Evolutionary conservation across 371 early-diverging fungal species (phyloP).

Genomic region (Mortierella sp.): DNA sequence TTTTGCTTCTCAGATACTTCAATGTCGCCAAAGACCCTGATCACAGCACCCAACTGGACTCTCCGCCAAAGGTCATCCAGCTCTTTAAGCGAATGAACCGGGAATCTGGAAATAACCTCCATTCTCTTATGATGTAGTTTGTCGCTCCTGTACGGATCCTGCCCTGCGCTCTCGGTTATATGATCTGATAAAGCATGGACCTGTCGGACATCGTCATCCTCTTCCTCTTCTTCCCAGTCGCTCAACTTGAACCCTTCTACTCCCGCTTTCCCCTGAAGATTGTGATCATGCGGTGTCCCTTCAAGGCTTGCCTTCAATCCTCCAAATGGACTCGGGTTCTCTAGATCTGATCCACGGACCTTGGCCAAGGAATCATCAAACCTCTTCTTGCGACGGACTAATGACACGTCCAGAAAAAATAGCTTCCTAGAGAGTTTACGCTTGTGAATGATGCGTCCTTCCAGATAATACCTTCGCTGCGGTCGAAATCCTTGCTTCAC

Average conservation of each 20-base stretch:
- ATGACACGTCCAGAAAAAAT: slow-evolving; percentile 65
- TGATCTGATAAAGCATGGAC: no score
- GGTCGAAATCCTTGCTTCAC: slow-evolving; percentile 31
- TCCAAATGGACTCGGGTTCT: no score
- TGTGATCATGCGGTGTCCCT: no score
- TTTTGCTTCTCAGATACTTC: slow-evolving; percentile 36
- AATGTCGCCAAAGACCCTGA: slow-evolving; percentile 39
- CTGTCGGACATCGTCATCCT: no score
- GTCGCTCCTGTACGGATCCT: neutral
- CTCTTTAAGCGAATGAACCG: slow-evolving; percentile 26
- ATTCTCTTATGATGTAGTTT: neutral
- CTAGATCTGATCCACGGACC: no score
- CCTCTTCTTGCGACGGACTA: slow-evolving; percentile 49
- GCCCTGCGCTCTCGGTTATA: no score
- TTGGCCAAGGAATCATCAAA: no score
- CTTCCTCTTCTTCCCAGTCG: slow-evolving; percentile 40
- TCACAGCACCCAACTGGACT: slow-evolving; percentile 42
- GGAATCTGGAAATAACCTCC: slow-evolving; percentile 43
- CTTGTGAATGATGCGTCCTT: slow-evolving; percentile 62
- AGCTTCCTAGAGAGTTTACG: slow-evolving; percentile 58
- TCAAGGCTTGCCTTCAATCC: no score
- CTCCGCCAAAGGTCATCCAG: slow-evolving; percentile 45
- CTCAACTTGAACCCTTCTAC: slow-evolving; percentile 36
- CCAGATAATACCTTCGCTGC: slow-evolving; percentile 32
- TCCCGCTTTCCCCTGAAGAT: neutral